Evolutionary conservation across 441 rosid genomes (phyloP), one percentile per base, ranked within the genome.

Genomic region (Aleurites moluccanus): DNA sequence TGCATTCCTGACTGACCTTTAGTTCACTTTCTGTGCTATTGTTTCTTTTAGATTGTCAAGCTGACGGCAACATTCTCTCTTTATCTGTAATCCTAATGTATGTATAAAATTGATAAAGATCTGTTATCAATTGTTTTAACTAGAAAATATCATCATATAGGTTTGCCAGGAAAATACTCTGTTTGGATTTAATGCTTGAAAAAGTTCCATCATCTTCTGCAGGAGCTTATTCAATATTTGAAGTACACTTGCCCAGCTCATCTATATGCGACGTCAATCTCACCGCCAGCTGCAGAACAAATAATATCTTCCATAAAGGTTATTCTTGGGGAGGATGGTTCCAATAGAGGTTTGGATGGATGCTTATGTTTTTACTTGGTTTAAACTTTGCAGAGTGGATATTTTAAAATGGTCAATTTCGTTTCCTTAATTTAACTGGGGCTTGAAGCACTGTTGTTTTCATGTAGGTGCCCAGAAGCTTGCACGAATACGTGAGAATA

Each of bases 241-340:
- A 90, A 89, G 86, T 78, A 86, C 76, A 87, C 84, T 18, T 87
- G 96, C 50, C 97, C 94, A 38, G 97, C 97, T 75, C 98, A 94
- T 85, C 86, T 94, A 25, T 94, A 91, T 78, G 98, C 93, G 65
- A 94, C 99, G 23, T 87, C 94, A 27, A 87, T 94, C 44, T 89
- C 99, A 63, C 94, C 97, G 47, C 96, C 98, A 56, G 92, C 94
- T 6, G 93, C 98, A 11, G 85, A 92, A 73, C 97, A 94, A 83
- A 92, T 90, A 30, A 86, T 89, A 74, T 94, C 98, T 71, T 73
- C 98, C 73, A 85, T 92, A 67, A n/a, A 80, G 82, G 98, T 94
- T 70, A 84, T 92, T 72, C 90, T n/a, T 14, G 97, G 97, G 68
- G 90, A 92, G 76, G 97, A 94, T 77, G 98, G 99, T 77, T 85